Evolutionary conservation across 805 yeast species (phyloP), one percentile per base, ranked within the genome.

Genomic region (Sungouiella blattae): DNA sequence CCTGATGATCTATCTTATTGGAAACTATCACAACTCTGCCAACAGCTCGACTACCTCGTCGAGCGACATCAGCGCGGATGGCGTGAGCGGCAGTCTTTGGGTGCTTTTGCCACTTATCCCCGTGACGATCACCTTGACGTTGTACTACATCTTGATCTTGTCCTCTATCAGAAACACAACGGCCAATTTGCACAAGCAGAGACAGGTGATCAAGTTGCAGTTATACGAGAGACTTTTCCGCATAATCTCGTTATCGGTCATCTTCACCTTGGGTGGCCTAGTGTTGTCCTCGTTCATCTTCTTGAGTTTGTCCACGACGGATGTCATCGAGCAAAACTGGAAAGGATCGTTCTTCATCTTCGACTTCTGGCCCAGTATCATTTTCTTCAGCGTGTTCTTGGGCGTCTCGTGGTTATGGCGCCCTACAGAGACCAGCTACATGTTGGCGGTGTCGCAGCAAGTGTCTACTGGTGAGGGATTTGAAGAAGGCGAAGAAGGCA

Each of bases 301-400:
- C 49, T 67, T 88, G 46, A 82, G 86, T 28, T 83, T 84, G 75
- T 76, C 87, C 17, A 69, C 83, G 5, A 73, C 83, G 11, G 85
- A 87, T 40, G 74, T 86, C 56, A 74, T 91, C 39, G 95, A 89
- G 53, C 78, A 78, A 47, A 83, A 86, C 56, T 93, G 98, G 98
- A 86, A 89, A 62, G 77, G 87, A 29, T 78, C 94, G 53, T 89
- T 87, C 68, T 87, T 93, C 52, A 62, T 87, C 35, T 73, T 83
- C 29, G 96, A 91, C 50, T 94, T 95, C 67, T 89, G 98, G 96
- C 95, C 96, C 26, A 81, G 95, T 32, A 73, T 87, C 32, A 82
- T 88, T 11, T 93, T 87, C 64, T 87, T 85, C 54, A 62, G 81
- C 31, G 89, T 89, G 25, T 89, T 93, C 58, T 75, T 83, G 50